Base-by-base conservation (phyloP, 108 stramenopile species). In the Nitzschia sp. region DNA sequence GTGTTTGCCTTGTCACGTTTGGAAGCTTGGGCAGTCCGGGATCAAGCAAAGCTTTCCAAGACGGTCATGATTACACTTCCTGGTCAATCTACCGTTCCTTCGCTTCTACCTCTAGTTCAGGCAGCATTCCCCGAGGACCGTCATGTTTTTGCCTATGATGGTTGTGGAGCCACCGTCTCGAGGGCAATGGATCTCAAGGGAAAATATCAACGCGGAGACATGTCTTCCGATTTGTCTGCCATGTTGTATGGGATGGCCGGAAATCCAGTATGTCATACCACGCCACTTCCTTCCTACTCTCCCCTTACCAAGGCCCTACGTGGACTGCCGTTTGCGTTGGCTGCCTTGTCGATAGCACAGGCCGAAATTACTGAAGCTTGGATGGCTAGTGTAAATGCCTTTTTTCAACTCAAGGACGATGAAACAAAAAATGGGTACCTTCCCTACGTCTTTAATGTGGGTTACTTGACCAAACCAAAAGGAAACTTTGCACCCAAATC, bases 121-220 rank as follows among this genome's bases (percentile, higher is more conserved):
- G 70, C 69, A 17, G 78, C 67, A 2, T 93, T 93, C 62, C 87
- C 86, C 12, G 84, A 86, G 67, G 92, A 93, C 60, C 75, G 92
- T 0, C 92, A 93, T 61, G 72, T 93, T 6, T 90, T 90, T 78
- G 76, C 73, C 44, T 93, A 93, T 46, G 83, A 90, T 70, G 84
- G 86, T 5, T 89, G 88, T 55, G 69, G 67, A 9, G 68, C 76
- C 25, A 80, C 86, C 1, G 83, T 88, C 9, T 59, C 75, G 55
- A 54, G 67, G 46, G 82, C 77, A 5, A 59, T 72, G 6, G 25
- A 20, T 1, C 37, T 58, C 19, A 40, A 19, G 0, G n/a, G 24
- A 0, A 61, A 66, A 43, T 43, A 54, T 22, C 26, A 12, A 19
- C 54, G 57, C 9, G 56, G 66, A 10, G 37, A 10, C 10, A 21